Evolutionary conservation across 140 eudicot species (phyloP).

Genomic region (Flaveria floridana): DNA sequence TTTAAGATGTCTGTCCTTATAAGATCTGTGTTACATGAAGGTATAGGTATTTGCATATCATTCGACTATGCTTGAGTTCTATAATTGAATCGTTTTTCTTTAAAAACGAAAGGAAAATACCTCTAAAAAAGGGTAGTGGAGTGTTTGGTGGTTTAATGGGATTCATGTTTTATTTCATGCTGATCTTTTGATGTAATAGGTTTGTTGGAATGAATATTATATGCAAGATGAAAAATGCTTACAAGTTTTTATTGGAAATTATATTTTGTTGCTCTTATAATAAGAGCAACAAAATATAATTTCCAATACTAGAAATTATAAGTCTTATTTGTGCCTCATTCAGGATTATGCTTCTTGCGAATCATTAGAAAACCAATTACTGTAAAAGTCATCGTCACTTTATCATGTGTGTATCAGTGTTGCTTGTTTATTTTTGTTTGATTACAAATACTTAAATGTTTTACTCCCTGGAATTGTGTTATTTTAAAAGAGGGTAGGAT

Average conservation of each 20-base stretch:
- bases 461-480: constrained; percentile 14
- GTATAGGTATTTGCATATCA: not conserved
- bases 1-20: not conserved
- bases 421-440: too few species aligned
- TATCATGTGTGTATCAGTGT: not conserved
- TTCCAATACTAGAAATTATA: too few species aligned
- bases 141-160: not conserved
- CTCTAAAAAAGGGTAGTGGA: constrained; percentile 10
- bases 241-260: not conserved
- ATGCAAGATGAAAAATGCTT: not conserved
- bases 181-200: constrained; percentile 13
- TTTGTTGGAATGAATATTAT: not conserved
- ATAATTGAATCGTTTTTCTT: not conserved
- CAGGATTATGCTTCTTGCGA: constrained; percentile 15
- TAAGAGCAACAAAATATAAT: too few species aligned
- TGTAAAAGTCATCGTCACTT: not conserved
- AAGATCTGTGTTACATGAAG: constrained; percentile 9
- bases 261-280: not conserved
- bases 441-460: too few species aligned
- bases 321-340: not conserved
- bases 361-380: constrained; percentile 8
- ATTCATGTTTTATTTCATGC: not conserved
- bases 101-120: not conserved
- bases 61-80: not conserved
- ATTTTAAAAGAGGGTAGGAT: constrained; percentile 11